phyloP scores from a whole-genome alignment of 1,284 basidiomycete genomes.

The Cutaneotrichosporon sp. region DNA sequence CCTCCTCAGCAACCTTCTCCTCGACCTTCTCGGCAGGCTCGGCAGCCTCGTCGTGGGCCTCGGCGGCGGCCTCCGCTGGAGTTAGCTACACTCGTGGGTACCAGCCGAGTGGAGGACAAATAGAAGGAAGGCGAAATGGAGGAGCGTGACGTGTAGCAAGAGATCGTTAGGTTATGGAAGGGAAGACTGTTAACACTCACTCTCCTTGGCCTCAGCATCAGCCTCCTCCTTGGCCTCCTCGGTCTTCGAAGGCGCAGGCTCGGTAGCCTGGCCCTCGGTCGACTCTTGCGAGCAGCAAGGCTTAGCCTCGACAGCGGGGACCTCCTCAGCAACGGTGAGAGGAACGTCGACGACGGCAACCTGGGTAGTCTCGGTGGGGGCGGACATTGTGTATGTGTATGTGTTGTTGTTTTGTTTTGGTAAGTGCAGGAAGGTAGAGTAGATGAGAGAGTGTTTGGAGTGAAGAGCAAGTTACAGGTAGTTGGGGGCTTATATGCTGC shows the following conservation, averaged over 20 bases:
- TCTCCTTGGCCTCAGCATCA: slow-evolving; percentile 5
- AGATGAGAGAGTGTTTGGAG: background rate
- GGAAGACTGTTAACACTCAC: background rate
- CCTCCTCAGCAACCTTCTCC: no score
- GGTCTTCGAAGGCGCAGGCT: background rate
- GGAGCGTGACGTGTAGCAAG: no score
- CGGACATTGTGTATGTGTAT: background rate
- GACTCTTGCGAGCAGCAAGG: background rate
- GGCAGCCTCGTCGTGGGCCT: background rate
- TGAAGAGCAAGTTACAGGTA: background rate
- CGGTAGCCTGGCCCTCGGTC: background rate
- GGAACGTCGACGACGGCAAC: background rate
- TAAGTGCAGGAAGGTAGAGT: background rate
- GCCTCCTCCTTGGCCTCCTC: background rate
- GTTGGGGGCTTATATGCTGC: background rate
- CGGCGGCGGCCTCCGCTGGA: background rate
- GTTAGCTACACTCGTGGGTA: background rate
- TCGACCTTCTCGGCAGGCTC: background rate
- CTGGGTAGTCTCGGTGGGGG: slow-evolving; percentile 1
- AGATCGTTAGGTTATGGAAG: background rate
- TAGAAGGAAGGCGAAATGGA: background rate
- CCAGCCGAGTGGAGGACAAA: background rate
- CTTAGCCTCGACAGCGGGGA: slow-evolving; percentile 1
- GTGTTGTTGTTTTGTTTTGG: background rate
- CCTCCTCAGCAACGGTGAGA: slow-evolving; percentile 3